phyloP scores from a whole-genome alignment of 139 green algal genomes.

The Pleodorina starrii region DNA sequence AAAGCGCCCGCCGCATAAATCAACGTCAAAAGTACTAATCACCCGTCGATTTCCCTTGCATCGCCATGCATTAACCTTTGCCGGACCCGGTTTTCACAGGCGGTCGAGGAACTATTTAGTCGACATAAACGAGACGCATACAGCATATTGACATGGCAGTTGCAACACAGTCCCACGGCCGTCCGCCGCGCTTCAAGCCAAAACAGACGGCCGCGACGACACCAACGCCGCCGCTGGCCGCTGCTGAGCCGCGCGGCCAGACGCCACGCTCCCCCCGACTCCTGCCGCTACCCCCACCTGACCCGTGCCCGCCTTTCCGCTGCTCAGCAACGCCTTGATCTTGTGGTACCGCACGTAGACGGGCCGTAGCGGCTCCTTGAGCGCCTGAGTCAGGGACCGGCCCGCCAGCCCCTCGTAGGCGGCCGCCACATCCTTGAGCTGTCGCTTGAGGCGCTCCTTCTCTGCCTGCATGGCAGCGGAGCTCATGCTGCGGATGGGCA shows the following conservation, averaged over 20 bases:
- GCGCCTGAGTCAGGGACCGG: neutral
- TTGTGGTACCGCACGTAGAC: slow-evolving; percentile 50
- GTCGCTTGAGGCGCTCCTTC: slow-evolving; percentile 49
- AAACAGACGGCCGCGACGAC: neutral
- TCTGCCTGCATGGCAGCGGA: neutral
- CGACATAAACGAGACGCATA: no score
- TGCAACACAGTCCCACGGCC: no score
- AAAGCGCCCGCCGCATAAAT: no score
- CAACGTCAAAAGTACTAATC: no score
- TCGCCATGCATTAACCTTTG: no score
- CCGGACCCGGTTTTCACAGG: no score
- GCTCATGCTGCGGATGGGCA: slow-evolving; percentile 11
- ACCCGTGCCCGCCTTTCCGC: neutral
- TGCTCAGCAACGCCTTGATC: slow-evolving; percentile 37
- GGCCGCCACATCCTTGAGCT: slow-evolving; percentile 42
- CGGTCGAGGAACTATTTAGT: no score
- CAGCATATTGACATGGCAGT: no score
- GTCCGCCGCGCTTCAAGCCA: no score
- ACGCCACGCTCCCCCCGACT: neutral
- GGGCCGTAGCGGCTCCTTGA: slow-evolving; percentile 39
- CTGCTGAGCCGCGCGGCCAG: neutral
- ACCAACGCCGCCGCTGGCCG: neutral
- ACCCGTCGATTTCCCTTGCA: no score
- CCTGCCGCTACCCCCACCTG: neutral
- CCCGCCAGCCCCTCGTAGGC: neutral